Conservation (phyloP, 169 alveolate genomes). For the Perkinsus olseni region DNA sequence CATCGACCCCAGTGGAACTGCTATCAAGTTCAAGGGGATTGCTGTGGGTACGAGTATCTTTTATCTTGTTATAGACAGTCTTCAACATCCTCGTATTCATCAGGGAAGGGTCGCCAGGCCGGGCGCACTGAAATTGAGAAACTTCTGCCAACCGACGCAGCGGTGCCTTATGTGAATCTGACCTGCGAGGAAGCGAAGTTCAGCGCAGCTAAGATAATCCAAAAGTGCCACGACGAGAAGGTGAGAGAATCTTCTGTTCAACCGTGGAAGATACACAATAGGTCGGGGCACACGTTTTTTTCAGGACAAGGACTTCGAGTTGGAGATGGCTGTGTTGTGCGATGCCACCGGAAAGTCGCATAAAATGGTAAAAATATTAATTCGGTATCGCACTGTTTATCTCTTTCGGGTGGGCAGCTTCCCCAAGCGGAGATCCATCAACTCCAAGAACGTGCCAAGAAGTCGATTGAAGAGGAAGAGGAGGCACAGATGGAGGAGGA, state of each 20-base stretch:
- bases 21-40: slow-evolving; percentile 65
- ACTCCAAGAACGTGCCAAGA: slow-evolving; percentile 19
- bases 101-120: slow-evolving; percentile 73
- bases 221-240: slow-evolving; percentile 33
- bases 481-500: background rate
- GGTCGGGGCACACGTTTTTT: background rate
- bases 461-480: slow-evolving; percentile 17
- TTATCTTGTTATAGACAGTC: too few relatives aligned
- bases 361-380: background rate
- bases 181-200: slow-evolving; percentile 35
- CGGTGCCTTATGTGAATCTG: slow-evolving; percentile 7
- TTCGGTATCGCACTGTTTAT: background rate
- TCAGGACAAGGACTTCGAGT: slow-evolving; percentile 24
- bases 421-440: background rate
- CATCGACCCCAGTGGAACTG: slow-evolving; percentile 71
- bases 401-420: slow-evolving; percentile 14
- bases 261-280: background rate
- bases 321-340: slow-evolving; percentile 29
- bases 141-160: slow-evolving; percentile 10
- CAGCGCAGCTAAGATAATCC: slow-evolving; percentile 28
- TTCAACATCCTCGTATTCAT: background rate
- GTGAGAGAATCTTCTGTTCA: slow-evolving; percentile 1
- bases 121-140: slow-evolving; percentile 78
- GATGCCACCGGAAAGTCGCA: background rate
- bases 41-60: slow-evolving; percentile 34